Base-by-base conservation (phyloP, 352 stramenopile genomes). In the Phytophthora constricta region DNA sequence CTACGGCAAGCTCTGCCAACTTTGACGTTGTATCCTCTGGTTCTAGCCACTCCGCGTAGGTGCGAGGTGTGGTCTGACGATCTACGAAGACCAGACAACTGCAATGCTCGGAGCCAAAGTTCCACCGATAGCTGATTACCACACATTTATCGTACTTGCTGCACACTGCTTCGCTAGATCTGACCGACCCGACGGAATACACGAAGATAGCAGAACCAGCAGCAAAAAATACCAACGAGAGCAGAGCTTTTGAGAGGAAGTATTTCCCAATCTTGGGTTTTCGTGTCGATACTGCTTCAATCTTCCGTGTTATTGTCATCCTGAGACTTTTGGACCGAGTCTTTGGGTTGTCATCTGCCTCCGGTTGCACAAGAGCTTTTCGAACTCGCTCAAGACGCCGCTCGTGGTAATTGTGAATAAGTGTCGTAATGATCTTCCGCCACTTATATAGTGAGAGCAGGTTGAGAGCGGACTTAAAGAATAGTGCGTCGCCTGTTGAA, bases 121-220 rank as follows among this genome's bases (percentile, higher is more conserved):
- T 80, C 79, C 79, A 87, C 4, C 65, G 74, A 28, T 88, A 84
- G 41, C 71, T 77, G 17, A 73, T 33, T 16, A 81, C 69, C 3
- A 77, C 77, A 31, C 79, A 87, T 31, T 85, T 70, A 4, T 68
- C 27, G 46, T 76, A 74, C 33, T 71, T 74, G 48, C 52, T 58
- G 48, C 57, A 76, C 58, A 82, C 42, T 16, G 55, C 41, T 5
- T 22, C 52, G 31, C 53, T 71, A 2, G 69, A 72, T 28, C 55
- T 72, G 3, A 71, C 73, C 8, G 42, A 49, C 2, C 80, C 70
- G 0, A 74, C 59, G 1, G 68, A 74, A 50, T 80, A 83, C 14
- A 81, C 28, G 3, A 83, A 57, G 9, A 84, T 55, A 11, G 41
- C 51, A 0, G 63, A 34, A 2, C 70, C 78, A 28, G 66, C 62